These are phyloP conservation scores for Cladosporium sp. DNA, from an alignment of 2,329 filamentous ascomycete genomes.

Conservation along the genomic window DNA sequence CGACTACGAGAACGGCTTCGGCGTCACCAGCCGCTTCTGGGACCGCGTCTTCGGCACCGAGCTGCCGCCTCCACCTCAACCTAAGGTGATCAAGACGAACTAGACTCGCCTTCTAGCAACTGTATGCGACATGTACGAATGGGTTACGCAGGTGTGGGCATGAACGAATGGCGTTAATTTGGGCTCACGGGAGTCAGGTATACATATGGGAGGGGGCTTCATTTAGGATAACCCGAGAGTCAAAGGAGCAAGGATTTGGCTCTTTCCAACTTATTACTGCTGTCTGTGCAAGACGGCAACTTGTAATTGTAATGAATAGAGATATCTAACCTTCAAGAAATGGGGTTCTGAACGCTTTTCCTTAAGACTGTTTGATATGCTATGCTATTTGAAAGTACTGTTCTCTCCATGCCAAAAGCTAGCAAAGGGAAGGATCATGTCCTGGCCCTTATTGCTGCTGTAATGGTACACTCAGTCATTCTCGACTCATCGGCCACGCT, in stretches of 20 bases:
- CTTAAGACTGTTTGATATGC: background rate
- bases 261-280: background rate
- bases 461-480: background rate
- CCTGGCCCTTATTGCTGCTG: background rate
- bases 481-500: background rate
- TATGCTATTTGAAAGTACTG: background rate
- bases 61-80: slow-evolving; percentile 55
- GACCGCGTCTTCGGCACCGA: slow-evolving; percentile 90
- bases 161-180: background rate
- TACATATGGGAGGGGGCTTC: background rate
- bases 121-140: background rate
- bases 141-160: background rate
- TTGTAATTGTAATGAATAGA: background rate
- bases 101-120: background rate
- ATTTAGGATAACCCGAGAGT: background rate
- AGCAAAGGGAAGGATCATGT: background rate
- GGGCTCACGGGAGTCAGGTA: background rate
- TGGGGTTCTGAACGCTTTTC: background rate
- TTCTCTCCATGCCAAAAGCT: background rate
- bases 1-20: slow-evolving; percentile 96
- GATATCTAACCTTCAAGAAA: background rate
- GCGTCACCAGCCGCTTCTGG: slow-evolving; percentile 96
- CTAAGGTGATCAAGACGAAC: slow-evolving; percentile 52
- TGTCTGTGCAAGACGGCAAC: background rate
- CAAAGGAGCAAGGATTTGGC: background rate